A percentile compares a stretch with the other conserved stretches of the same genome.
Evolutionary conservation across 208 protist genomes (phyloP).

Genomic region (Polymyxa betae): DNA sequence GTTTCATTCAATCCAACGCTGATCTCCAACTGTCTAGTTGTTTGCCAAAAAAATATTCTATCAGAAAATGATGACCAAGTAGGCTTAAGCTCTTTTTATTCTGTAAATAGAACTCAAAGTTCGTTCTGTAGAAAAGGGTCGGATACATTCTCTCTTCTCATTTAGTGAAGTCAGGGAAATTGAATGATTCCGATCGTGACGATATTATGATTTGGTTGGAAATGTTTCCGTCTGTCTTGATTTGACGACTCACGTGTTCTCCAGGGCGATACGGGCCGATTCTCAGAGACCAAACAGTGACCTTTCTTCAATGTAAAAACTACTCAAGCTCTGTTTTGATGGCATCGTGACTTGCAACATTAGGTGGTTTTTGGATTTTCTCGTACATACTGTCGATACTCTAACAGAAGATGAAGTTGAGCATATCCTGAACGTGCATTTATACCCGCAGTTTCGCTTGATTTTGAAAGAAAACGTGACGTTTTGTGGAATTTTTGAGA

Average conservation of each 20-base stretch:
- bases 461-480: neutral
- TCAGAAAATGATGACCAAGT: neutral
- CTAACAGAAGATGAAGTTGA: neutral
- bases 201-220: neutral
- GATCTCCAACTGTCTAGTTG: neutral
- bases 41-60: neutral
- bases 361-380: neutral
- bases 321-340: neutral
- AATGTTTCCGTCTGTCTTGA: neutral
- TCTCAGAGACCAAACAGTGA: neutral
- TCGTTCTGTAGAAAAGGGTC: neutral
- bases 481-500: neutral
- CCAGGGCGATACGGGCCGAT: neutral
- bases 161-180: neutral
- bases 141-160: neutral
- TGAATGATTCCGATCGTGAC: neutral
- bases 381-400: neutral
- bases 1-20: neutral
- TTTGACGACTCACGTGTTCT: neutral
- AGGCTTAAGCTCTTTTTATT: neutral
- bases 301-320: neutral
- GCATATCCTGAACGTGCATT: neutral
- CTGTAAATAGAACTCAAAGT: neutral
- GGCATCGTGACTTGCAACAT: neutral
- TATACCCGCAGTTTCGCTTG: neutral